Percentiles rank a stretch among this genome's conserved stretches.
Evolutionary conservation across 441 rosid genomes (phyloP).

Genomic region (Erodium moschatum): DNA sequence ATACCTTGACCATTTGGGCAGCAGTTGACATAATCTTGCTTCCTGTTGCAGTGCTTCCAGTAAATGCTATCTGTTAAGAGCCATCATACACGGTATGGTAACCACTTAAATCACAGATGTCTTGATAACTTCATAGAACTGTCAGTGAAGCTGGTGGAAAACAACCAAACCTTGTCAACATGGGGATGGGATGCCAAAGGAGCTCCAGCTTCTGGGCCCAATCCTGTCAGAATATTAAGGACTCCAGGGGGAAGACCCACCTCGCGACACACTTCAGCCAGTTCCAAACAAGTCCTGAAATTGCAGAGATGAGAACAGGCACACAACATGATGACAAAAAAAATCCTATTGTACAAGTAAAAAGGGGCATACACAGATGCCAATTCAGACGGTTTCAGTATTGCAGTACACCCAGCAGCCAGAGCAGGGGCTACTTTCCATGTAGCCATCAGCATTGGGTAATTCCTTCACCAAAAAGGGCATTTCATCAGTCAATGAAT

Average conservation of each 20-base stretch:
- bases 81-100: conserved; percentile 20
- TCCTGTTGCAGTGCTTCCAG: conserved; percentile 92
- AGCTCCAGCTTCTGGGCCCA: conserved; percentile 96
- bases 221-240: conserved; percentile 80
- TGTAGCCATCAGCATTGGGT: conserved; percentile 84
- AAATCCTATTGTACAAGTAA: conserved; percentile 16
- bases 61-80: conserved; percentile 65
- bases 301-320: conserved; percentile 16
- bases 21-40: conserved; percentile 77
- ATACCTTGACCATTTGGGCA: conserved; percentile 76
- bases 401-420: conserved; percentile 96
- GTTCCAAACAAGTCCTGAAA: conserved; percentile 94
- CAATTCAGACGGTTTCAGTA: conserved; percentile 88
- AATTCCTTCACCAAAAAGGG: conserved; percentile 60
- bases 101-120: neutral
- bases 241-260: conserved; percentile 95
- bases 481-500: conserved; percentile 17
- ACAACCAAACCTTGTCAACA: conserved; percentile 73
- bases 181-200: conserved; percentile 84
- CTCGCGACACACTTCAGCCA: conserved; percentile 78
- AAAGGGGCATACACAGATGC: conserved; percentile 59
- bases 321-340: conserved; percentile 14
- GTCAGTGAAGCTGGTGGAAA: conserved; percentile 9
- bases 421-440: conserved; percentile 99
- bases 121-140: conserved; percentile 10